Conservation (phyloP, 768 basidiomycete genomes). For the Leccinum imitatum region DNA sequence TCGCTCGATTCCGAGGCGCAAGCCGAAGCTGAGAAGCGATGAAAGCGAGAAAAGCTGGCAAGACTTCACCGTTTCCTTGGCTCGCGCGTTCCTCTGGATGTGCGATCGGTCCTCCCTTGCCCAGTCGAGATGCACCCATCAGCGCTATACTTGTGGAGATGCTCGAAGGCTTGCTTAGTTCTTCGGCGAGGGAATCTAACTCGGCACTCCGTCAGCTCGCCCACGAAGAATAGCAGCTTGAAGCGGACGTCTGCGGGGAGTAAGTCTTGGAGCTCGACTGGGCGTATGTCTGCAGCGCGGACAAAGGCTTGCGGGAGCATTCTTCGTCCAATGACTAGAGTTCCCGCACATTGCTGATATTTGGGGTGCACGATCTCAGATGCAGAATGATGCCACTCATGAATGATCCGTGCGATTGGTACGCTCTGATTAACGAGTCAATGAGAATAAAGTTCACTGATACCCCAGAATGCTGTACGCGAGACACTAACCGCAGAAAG, state of each 20-base stretch:
- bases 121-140: conserved; percentile 18
- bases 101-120: too few relatives aligned
- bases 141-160: conserved; percentile 31
- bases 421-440: conserved; percentile 28
- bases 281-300: conserved; percentile 36
- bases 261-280: conserved; percentile 41
- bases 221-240: conserved; percentile 38
- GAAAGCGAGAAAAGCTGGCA: too few relatives aligned
- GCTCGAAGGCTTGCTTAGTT: conserved; percentile 25
- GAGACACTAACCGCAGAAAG: conserved; percentile 33
- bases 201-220: conserved; percentile 25
- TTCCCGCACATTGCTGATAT: conserved; percentile 31
- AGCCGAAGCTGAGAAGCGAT: too few relatives aligned
- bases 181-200: conserved; percentile 27
- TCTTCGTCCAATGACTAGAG: conserved; percentile 38
- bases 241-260: conserved; percentile 39
- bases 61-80: too few relatives aligned
- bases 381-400: conserved; percentile 36
- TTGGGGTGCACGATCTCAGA: conserved; percentile 35
- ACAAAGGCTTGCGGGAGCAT: conserved; percentile 38
- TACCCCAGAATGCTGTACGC: neutral
- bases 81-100: too few relatives aligned
- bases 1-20: too few relatives aligned
- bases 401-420: conserved; percentile 39
- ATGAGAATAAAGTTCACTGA: conserved; percentile 1